Conservation (phyloP, 1,284 basidiomycete species). For the Ganoderma multipileum region DNA sequence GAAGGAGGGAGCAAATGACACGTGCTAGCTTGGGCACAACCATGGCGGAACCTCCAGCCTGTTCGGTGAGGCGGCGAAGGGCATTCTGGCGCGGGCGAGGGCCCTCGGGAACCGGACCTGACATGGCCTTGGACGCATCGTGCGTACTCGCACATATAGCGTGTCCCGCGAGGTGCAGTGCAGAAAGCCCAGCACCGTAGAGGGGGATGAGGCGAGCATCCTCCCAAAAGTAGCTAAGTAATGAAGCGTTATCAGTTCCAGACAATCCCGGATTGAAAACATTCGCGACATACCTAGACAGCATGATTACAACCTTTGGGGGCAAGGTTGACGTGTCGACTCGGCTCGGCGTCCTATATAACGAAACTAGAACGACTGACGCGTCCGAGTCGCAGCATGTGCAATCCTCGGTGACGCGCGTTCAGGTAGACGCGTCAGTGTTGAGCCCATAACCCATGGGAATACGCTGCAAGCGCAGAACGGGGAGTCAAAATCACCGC, state of each 20-base stretch:
- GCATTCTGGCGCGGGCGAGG: not conserved
- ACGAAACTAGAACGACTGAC: not conserved
- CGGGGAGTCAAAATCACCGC: not conserved
- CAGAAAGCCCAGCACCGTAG: conserved; percentile 3
- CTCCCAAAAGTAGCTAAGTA: not conserved
- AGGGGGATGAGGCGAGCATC: not conserved
- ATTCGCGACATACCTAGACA: not conserved
- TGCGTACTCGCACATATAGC: conserved; percentile 11
- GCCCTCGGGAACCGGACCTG: not conserved
- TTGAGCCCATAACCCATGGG: not conserved
- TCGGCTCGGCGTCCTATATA: not conserved
- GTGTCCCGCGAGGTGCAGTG: conserved; percentile 31
- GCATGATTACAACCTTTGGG: not conserved
- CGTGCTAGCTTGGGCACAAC: conserved; percentile 37
- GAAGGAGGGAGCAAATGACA: conserved; percentile 32
- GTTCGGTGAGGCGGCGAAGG: conserved; percentile 7
- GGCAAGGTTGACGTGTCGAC: not conserved
- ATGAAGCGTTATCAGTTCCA: not conserved
- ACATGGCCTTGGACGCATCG: not conserved
- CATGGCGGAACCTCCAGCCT: conserved; percentile 35
- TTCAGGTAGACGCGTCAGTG: not conserved
- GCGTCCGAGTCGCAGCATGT: not conserved
- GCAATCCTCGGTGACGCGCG: not conserved
- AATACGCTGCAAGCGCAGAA: not conserved
- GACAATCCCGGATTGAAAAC: not conserved